A percentile compares a stretch with the other conserved stretches of the same genome.
These are phyloP conservation scores for Vanderwaltozyma tropicalis DNA, from an alignment of 805 yeast genomes.

Conservation along the genomic window DNA sequence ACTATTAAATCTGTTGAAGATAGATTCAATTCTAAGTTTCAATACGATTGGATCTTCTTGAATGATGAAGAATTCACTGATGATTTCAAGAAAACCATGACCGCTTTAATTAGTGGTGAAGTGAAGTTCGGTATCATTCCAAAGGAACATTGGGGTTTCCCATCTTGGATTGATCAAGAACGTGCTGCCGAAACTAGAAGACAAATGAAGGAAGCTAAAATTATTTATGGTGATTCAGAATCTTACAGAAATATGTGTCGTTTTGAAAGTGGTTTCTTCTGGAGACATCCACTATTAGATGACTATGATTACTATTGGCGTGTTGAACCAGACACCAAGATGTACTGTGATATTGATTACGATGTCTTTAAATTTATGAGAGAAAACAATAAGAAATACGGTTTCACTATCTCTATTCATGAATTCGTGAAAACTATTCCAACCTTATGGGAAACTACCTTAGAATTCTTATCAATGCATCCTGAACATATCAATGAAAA, in stretches of 20 bases:
- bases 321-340: conserved; percentile 77
- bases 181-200: conserved; percentile 49
- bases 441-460: conserved; percentile 67
- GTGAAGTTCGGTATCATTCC: conserved; percentile 75
- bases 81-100: conserved; percentile 65
- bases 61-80: conserved; percentile 80
- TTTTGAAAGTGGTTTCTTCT: conserved; percentile 83
- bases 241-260: conserved; percentile 86
- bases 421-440: conserved; percentile 66
- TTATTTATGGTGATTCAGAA: conserved; percentile 58
- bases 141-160: conserved; percentile 77
- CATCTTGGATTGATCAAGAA: conserved; percentile 67
- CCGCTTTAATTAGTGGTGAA: conserved; percentile 62
- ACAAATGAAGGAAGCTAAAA: conserved; percentile 37
- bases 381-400: conserved; percentile 63
- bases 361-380: conserved; percentile 76
- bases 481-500: conserved; percentile 50
- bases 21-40: conserved; percentile 71
- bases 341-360: conserved; percentile 73
- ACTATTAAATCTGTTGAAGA: conserved; percentile 78
- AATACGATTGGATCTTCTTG: conserved; percentile 92
- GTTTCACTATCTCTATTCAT: conserved; percentile 68
- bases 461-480: conserved; percentile 45
- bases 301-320: conserved; percentile 93
- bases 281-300: conserved; percentile 60